Base-by-base conservation (phyloP, 2,329 filamentous ascomycete genomes). In the Allantophomopsis lycopodina region DNA sequence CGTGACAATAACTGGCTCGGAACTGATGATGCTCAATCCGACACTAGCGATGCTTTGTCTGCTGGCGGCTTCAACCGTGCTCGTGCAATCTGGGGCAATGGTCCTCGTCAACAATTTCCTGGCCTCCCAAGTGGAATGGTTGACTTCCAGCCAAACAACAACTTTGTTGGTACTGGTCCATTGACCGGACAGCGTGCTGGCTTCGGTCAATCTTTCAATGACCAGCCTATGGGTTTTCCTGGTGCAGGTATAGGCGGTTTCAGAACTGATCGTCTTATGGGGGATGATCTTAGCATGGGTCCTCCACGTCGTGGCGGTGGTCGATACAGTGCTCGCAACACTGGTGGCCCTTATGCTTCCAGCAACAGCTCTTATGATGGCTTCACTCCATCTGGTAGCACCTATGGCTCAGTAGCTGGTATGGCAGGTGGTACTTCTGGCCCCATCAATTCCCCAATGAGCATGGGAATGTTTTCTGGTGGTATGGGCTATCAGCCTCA, bases 51-150 rank as follows among this genome's bases (percentile, higher is more conserved):
- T 47, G 56, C 65, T 28, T 47, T 72, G 38, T 68, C 72, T 13
- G 52, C 63, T 16, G 64, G 64, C 32, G 63, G 64, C 4, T 72
- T 73, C 54, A 69, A 64, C 42, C 69, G 71, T 37, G 55, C 66
- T 41, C 67, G 71, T 33, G 66, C 65, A 37, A 72, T 76, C 40
- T 79, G 75, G 74, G 64, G 60, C 45, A 41, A 39, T 31, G 73
- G 71, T 50, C 52, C 59, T 12, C 44, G 54, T 2, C 67, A 64
- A 45, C 32, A 34, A 10, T 28, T 6, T 8, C 12, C 41, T 15
- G 21, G 39, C 38, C 44, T 38, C 20, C 16, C 42, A 18, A 31
- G 21, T 28, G 38, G 49, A 12, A 45, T 47, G 16, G 37, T 36
- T 12, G 54, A 54, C 33, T 53, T 50, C 37, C 35, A 38, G 23